Evolutionary conservation across 129 eudicot species (phyloP).

Genomic region (Tanacetum coccineum): DNA sequence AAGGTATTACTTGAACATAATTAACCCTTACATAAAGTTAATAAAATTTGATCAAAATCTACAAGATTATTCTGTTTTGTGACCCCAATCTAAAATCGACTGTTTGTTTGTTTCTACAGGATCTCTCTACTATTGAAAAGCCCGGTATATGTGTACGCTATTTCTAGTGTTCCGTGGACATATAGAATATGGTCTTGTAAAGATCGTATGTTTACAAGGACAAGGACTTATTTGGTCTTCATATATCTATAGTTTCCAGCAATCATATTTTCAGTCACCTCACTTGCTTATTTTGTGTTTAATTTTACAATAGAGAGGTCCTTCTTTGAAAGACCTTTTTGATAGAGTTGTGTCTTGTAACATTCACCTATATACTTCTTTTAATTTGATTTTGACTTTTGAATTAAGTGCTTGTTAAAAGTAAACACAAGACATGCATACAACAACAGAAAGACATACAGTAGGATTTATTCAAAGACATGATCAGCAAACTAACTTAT

Average conservation of each 20-base stretch:
- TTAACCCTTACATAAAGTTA: neutral
- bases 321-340: neutral
- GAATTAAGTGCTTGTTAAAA: neutral
- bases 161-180: neutral
- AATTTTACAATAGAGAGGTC: neutral
- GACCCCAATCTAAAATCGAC: neutral
- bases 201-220: neutral
- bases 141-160: conserved; percentile 2
- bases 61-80: neutral
- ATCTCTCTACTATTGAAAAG: conserved; percentile 59
- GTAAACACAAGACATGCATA: neutral
- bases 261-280: neutral
- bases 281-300: neutral
- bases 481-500: conserved; percentile 9
- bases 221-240: neutral
- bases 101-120: conserved; percentile 33
- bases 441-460: neutral
- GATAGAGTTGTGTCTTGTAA: conserved; percentile 11
- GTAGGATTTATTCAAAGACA: conserved; percentile 13
- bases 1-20: conserved; percentile 40
- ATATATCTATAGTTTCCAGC: neutral
- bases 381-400: neutral
- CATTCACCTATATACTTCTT: neutral
- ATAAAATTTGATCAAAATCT: neutral
- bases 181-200: conserved; percentile 9